These are phyloP conservation scores for Cyclostephanos invisitatus DNA, from an alignment of 108 stramenopile species.

Conservation along the genomic window DNA sequence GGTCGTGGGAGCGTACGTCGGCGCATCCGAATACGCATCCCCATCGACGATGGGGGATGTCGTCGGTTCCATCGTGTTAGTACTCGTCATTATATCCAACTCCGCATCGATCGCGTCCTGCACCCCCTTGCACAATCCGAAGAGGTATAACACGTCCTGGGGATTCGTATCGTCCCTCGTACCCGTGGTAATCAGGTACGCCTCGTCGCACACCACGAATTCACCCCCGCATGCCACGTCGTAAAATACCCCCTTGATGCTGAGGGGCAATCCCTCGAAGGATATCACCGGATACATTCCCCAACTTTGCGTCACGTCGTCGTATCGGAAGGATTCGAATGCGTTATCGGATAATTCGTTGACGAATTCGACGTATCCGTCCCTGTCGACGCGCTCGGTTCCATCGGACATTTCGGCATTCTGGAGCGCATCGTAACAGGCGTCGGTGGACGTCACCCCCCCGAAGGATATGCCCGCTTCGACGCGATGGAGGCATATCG, in stretches of 20 bases:
- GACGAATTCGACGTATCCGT: slow-evolving; percentile 34
- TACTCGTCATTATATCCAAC: neutral
- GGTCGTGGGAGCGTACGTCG: neutral
- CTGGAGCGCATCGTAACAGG: slow-evolving; percentile 25
- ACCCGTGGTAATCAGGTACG: slow-evolving; percentile 26
- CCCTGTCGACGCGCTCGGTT: slow-evolving; percentile 8
- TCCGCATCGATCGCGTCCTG: slow-evolving; percentile 22
- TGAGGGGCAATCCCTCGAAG: slow-evolving; percentile 16
- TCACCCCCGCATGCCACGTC: slow-evolving; percentile 30
- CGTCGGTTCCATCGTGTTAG: no score
- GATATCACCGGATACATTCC: slow-evolving; percentile 18
- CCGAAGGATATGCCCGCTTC: slow-evolving; percentile 23
- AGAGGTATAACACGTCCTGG: slow-evolving; percentile 32
- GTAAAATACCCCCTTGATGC: slow-evolving; percentile 21
- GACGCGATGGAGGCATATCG: no score
- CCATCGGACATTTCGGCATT: slow-evolving; percentile 9
- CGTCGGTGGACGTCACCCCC: slow-evolving; percentile 14
- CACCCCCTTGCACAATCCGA: slow-evolving; percentile 22
- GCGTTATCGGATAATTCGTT: slow-evolving; percentile 19
- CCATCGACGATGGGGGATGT: no score
- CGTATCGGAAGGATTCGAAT: slow-evolving; percentile 24
- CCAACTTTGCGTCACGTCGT: neutral
- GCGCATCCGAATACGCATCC: neutral
- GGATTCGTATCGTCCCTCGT: slow-evolving; percentile 4
- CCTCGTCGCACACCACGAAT: slow-evolving; percentile 21